A percentile compares a stretch with the other conserved stretches of the same genome.
phyloP scores from a whole-genome alignment of 805 yeast genomes.

The Spathaspora sp. region DNA sequence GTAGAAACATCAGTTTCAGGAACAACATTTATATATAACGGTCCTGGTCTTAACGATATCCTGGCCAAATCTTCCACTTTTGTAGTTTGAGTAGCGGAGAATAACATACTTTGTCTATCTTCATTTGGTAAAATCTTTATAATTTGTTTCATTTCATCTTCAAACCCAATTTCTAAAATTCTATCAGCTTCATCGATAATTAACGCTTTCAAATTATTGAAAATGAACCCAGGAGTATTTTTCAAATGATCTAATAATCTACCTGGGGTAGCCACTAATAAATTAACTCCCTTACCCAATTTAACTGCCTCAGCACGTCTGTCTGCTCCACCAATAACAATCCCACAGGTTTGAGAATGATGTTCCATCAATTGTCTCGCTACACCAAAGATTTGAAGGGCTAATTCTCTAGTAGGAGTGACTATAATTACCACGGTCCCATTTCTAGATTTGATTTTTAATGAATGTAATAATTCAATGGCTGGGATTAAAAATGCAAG shows the following conservation, averaged over 20 bases:
- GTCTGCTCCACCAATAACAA: slow-evolving; percentile 98
- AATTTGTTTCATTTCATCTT: slow-evolving; percentile 97
- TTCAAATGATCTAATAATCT: slow-evolving; percentile 94
- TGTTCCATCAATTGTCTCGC: slow-evolving; percentile 89
- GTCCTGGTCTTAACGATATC: slow-evolving; percentile 91
- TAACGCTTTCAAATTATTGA: slow-evolving; percentile 89
- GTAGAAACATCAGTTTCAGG: slow-evolving; percentile 81
- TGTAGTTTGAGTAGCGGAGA: slow-evolving; percentile 99
- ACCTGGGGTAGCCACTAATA: slow-evolving; percentile 96
- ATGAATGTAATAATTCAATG: slow-evolving; percentile 81
- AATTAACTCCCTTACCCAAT: slow-evolving; percentile 86
- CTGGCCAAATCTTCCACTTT: slow-evolving; percentile 98
- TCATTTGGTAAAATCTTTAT: slow-evolving; percentile 89
- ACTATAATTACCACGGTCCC: slow-evolving; percentile 97
- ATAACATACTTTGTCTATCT: slow-evolving; percentile 93
- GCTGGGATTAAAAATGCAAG: slow-evolving; percentile 95
- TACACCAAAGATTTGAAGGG: slow-evolving; percentile 96
- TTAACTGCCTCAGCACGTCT: slow-evolving; percentile 97
- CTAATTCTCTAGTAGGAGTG: slow-evolving; percentile 96
- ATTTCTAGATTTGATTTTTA: slow-evolving; percentile 94
- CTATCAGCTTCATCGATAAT: slow-evolving; percentile 98
- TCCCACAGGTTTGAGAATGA: slow-evolving; percentile 92
- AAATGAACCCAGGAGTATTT: slow-evolving; percentile 89
- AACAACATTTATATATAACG: slow-evolving; percentile 89
- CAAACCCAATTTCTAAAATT: slow-evolving; percentile 95